Evolutionary conservation across 225 moss, liverwort and hornwort species (phyloP).

Genomic region (Lunularia cruciata): DNA sequence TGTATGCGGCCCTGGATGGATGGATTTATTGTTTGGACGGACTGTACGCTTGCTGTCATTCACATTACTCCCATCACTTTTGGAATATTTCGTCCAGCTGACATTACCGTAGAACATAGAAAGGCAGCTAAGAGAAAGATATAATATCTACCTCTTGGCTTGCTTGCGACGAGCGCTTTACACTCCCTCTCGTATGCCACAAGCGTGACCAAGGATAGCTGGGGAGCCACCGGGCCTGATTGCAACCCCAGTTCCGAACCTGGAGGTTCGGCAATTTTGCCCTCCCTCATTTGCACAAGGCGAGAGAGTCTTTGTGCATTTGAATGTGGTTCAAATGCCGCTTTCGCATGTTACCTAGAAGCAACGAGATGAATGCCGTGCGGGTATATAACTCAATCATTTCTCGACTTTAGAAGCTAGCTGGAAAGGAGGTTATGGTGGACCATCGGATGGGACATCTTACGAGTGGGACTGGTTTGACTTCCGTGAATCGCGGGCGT

Average conservation of each 20-base stretch:
- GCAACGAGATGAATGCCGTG: constrained; percentile 2
- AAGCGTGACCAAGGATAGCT: constrained; percentile 2
- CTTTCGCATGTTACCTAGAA: not conserved
- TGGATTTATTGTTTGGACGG: not conserved
- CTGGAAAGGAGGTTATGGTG: not conserved
- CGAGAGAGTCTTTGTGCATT: not conserved
- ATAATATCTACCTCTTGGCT: not conserved
- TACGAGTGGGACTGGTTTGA: not conserved
- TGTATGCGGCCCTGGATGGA: constrained; percentile 12
- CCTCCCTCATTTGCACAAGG: not conserved
- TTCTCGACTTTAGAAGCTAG: too few species aligned
- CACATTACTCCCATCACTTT: constrained; percentile 2
- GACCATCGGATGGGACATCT: not conserved
- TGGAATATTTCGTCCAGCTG: not conserved
- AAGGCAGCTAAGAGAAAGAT: not conserved
- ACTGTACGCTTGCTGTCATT: constrained; percentile 13
- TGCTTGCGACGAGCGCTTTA: not conserved
- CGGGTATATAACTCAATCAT: too few species aligned
- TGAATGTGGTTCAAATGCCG: not conserved
- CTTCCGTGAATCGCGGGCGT: not conserved
- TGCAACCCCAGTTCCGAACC: too few species aligned
- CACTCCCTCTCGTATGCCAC: too few species aligned
- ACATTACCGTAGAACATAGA: not conserved
- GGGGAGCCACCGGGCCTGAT: not conserved
- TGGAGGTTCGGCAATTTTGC: not conserved